phyloP scores from a whole-genome alignment of 1,284 basidiomycete genomes.

The Sanghuangporus sanghuang region DNA sequence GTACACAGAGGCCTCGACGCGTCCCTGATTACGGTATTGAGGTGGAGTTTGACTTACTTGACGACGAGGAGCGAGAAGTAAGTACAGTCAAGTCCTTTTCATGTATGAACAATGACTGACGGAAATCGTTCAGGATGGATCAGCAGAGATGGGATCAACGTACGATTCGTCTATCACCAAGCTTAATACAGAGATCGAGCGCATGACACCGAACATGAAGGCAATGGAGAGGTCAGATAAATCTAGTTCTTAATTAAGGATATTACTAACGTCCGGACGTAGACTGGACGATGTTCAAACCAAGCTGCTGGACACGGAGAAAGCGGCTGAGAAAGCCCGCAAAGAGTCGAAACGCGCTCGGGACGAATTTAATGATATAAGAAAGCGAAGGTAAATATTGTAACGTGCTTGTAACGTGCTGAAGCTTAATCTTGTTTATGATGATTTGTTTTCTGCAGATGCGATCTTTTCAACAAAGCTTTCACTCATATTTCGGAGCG shows the following conservation, averaged over 20 bases:
- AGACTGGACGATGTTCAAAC: slow-evolving; percentile 91
- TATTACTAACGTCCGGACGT: slow-evolving; percentile 2
- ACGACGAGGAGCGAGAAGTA: slow-evolving; percentile 81
- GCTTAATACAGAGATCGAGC: slow-evolving; percentile 81
- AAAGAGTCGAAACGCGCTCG: slow-evolving; percentile 85
- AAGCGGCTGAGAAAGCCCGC: slow-evolving; percentile 71
- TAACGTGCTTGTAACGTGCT: not conserved
- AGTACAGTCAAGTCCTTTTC: slow-evolving; percentile 15
- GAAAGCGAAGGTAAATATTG: slow-evolving; percentile 62
- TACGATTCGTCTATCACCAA: slow-evolving; percentile 77
- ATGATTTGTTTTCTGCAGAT: slow-evolving; percentile 32
- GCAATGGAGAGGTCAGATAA: slow-evolving; percentile 74
- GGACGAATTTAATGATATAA: slow-evolving; percentile 88
- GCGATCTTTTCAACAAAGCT: slow-evolving; percentile 92
- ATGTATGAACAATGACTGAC: not conserved
- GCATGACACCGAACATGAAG: slow-evolving; percentile 95
- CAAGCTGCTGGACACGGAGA: slow-evolving; percentile 68
- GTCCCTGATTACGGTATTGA: slow-evolving; percentile 87
- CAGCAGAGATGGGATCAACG: slow-evolving; percentile 63
- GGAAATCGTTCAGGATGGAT: slow-evolving; percentile 47
- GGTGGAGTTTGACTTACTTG: slow-evolving; percentile 79
- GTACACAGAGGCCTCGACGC: slow-evolving; percentile 64
- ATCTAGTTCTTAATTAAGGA: not conserved
- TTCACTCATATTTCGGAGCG: slow-evolving; percentile 93
- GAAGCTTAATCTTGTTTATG: not conserved